Evolutionary conservation across 257 asterid species (phyloP).

Genomic region (Jaltomata sinuosa): DNA sequence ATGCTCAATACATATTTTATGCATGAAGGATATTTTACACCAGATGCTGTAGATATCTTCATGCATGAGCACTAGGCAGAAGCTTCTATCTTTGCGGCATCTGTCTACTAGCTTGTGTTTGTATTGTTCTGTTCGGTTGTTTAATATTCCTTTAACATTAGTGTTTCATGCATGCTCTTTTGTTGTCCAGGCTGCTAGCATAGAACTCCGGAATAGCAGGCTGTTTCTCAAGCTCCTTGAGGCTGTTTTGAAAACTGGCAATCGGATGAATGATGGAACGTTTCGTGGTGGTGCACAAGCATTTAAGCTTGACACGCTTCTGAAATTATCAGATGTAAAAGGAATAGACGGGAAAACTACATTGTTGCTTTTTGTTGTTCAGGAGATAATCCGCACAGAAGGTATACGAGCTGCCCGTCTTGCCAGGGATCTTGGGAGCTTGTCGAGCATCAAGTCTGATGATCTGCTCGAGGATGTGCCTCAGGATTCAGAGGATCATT

Average conservation of each 20-base stretch:
- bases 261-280: constrained; percentile 93
- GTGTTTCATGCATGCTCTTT: neutral
- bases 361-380: constrained; percentile 77
- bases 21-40: neutral
- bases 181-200: constrained; percentile 72
- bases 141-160: neutral
- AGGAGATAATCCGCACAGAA: constrained; percentile 83
- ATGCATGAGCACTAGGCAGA: neutral
- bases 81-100: neutral
- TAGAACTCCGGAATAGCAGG: constrained; percentile 70
- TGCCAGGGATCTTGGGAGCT: constrained; percentile 31
- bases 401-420: constrained; percentile 70
- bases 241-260: constrained; percentile 96
- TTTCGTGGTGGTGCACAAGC: constrained; percentile 97
- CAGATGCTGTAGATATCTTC: neutral
- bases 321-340: constrained; percentile 76
- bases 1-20: neutral
- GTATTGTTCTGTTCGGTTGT: neutral
- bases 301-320: constrained; percentile 83
- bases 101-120: neutral
- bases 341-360: constrained; percentile 94
- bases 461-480: constrained; percentile 29
- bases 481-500: constrained; percentile 41
- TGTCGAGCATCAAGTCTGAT: constrained; percentile 37
- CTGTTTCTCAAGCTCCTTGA: constrained; percentile 84